These are phyloP conservation scores for Hanseniaspora clermontiae DNA, from an alignment of 805 yeast species.

Conservation along the genomic window DNA sequence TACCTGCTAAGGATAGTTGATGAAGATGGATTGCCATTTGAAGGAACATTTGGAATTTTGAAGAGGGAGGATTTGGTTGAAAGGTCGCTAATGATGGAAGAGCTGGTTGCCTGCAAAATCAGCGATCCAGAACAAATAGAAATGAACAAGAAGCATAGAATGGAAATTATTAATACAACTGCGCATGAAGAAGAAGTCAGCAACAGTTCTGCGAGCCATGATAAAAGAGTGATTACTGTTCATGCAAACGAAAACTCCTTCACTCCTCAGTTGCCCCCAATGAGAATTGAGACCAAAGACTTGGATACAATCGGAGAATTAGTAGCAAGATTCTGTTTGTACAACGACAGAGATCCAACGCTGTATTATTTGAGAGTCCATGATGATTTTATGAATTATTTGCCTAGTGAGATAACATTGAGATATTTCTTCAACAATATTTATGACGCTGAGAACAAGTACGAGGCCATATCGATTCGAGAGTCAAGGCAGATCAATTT, in stretches of 20 bases:
- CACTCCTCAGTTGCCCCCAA: conserved; percentile 28
- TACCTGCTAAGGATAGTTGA: conserved; percentile 58
- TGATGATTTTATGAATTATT: conserved; percentile 25
- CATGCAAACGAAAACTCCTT: conserved; percentile 21
- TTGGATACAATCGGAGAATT: conserved; percentile 28
- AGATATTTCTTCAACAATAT: conserved; percentile 13
- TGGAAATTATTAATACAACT: conserved; percentile 22
- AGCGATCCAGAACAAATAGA: conserved; percentile 33
- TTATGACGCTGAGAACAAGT: conserved; percentile 32
- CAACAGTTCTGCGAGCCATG: conserved; percentile 27
- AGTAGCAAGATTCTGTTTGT: conserved; percentile 26
- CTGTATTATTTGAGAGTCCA: conserved; percentile 29
- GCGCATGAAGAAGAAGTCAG: conserved; percentile 23
- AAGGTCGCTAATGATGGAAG: conserved; percentile 58
- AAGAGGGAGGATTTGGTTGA: conserved; percentile 54
- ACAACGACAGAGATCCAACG: conserved; percentile 28
- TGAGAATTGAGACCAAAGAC: conserved; percentile 20
- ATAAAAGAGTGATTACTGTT: conserved; percentile 14
- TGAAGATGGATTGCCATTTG: conserved; percentile 88
- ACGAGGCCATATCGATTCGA: conserved; percentile 33
- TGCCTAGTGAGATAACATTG: conserved; percentile 30
- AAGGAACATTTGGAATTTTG: conserved; percentile 76
- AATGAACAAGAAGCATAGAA: conserved; percentile 42
- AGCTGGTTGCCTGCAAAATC: conserved; percentile 62
- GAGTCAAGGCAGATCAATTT: conserved; percentile 30